phyloP scores from a whole-genome alignment of 139 green algal species.

The Pleodorina starrii region DNA sequence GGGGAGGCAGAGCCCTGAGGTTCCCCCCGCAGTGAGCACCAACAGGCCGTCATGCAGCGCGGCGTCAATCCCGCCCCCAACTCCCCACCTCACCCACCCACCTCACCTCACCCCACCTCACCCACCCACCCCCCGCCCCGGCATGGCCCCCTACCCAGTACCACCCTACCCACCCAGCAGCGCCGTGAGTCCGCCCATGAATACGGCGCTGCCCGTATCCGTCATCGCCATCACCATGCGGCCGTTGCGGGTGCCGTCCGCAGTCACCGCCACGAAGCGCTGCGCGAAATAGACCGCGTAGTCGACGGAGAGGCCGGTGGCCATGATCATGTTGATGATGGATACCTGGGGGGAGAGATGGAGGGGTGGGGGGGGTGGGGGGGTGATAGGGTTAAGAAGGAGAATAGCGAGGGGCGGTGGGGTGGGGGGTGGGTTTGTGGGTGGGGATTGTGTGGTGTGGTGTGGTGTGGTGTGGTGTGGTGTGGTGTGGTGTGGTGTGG shows the following conservation, averaged over 20 bases:
- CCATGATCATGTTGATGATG: constrained; percentile 60
- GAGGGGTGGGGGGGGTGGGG: too few species aligned
- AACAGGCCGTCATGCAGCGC: too few species aligned
- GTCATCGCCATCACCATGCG: constrained; percentile 52
- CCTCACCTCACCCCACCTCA: not conserved
- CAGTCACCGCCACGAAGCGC: constrained; percentile 45
- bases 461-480: too few species aligned
- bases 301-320: constrained; percentile 48
- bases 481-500: too few species aligned
- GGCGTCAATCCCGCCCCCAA: too few species aligned
- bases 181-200: constrained; percentile 57
- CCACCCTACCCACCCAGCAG: constrained; percentile 47
- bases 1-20: too few species aligned
- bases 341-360: not conserved
- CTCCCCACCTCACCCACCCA: not conserved
- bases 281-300: constrained; percentile 53
- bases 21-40: too few species aligned
- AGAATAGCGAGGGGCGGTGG: too few species aligned
- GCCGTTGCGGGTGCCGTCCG: constrained; percentile 49
- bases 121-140: not conserved
- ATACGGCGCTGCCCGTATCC: constrained; percentile 60
- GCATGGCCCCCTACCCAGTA: not conserved
- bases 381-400: too few species aligned
- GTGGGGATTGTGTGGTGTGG: too few species aligned
- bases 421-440: too few species aligned